Base-by-base conservation (phyloP, 2,329 filamentous ascomycete species). In the Diaporthe ilicicola region DNA sequence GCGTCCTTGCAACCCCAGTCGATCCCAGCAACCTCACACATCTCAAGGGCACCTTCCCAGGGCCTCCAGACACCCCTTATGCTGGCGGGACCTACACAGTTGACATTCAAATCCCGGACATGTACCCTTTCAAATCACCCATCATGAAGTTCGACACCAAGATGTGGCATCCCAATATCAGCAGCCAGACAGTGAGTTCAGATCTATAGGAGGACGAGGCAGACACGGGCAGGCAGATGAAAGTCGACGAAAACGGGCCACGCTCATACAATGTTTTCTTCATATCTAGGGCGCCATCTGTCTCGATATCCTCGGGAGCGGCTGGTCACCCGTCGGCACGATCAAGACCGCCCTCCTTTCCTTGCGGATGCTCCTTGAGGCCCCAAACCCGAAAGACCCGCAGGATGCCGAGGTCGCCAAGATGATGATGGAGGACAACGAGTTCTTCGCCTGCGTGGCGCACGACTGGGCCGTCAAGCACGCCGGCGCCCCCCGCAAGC, bases 81-180 rank as follows among this genome's bases (percentile, higher is more conserved):
- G 93, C 95, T 75, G 94, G 94, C 24, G 96, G 94, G 50, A 91
- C 87, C 34, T 99, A 90, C 80, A 82, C 88, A 19, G 90, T 99
- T 75, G 93, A 97, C 77, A 96, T 99, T 77, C 88, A 88, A 77
- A 96, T 99, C 67, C 95, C 95, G 0, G 88, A 89, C 73, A 93
- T 93, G 75, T 99, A 99, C 78, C 96, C 96, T 0, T 99, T 99
- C 84, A 93, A 94, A 76, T 94, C 95, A 4, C 96, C 96, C 5
- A 82, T 89, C 71, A 98, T 99, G 92, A 92, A 90, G 77, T 98
- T 98, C 79, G 89, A 92, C 74, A 99, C 96, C 74, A 95, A 92
- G 82, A 92, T 98, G 76, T 99, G 95, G 95, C 96, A 99, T 81
- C 96, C 96, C 42, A 99, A 99, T 79, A 90, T 99, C 83, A 97